Base-by-base conservation (phyloP, 352 stramenopile species). In the Globisporangium alternatum region DNA sequence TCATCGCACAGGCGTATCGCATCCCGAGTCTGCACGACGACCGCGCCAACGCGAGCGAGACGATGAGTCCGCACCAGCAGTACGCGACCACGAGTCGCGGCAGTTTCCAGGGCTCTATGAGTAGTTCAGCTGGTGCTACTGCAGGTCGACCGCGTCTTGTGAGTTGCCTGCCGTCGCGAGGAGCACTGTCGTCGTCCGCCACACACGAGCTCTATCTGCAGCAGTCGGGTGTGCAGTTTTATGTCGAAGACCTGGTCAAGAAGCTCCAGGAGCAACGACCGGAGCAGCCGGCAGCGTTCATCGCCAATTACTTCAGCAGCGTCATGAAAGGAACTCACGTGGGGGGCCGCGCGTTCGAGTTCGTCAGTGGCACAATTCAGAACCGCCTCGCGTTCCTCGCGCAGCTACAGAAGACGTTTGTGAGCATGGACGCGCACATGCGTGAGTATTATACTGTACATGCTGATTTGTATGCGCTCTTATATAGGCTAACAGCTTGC, bases 161-260 rank as follows among this genome's bases (percentile, higher is more conserved):
- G 22, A 69, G 58, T 21, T 53, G 60, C 1, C 33, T 76, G 13
- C 59, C 56, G 17, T 77, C 72, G 17, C 68, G 68, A 17, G 52
- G 53, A 13, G 49, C 69, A 22, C 25, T 69, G 30, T 43, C 65
- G 21, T 33, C 62, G 15, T 62, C 60, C 13, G 52, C 30, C 30
- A 52, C 71, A 25, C 70, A 69, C 25, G 77, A 86, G 22, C 59
- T 74, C 15, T 88, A 88, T 60, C 61, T 89, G 33, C 76, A 86
- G 54, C 75, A 81, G 45, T 79, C 78, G 28, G 76, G 78, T 56
- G 72, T 85, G 47, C 61, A 81, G 41, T 83, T 89, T 64, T 73
- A 76, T 53, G 61, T 88, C 37, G 76, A 88, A 51, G 80, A 88
- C 48, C 67, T 88, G 8, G 69, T 86, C 19, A 83, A 75, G 12